phyloP scores from a whole-genome alignment of 2,329 filamentous ascomycete species.

The Colletotrichum australisinense region DNA sequence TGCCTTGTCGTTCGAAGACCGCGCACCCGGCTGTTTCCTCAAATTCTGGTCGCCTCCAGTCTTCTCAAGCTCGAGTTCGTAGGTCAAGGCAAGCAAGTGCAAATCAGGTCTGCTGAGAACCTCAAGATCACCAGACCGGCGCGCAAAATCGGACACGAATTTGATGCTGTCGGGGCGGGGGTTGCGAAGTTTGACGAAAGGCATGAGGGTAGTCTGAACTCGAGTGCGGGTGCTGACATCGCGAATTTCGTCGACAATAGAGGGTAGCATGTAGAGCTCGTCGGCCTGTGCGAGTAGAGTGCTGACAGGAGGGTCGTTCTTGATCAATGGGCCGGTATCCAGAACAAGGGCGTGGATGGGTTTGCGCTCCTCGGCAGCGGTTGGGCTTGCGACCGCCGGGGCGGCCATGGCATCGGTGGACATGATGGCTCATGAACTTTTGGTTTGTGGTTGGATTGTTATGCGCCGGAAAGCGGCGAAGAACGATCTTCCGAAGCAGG shows the following conservation, averaged over 20 bases:
- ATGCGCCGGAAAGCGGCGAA: neutral
- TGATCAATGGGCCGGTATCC: constrained; percentile 93
- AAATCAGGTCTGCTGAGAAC: constrained; percentile 92
- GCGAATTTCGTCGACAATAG: constrained; percentile 88
- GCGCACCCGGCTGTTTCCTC: constrained; percentile 82
- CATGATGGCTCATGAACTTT: neutral
- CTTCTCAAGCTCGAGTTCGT: constrained; percentile 92
- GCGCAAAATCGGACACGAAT: constrained; percentile 85
- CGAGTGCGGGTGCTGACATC: constrained; percentile 84
- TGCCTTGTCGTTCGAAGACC: constrained; percentile 77
- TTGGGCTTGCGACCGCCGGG: constrained; percentile 23
- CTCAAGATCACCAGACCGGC: constrained; percentile 87
- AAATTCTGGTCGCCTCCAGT: constrained; percentile 92
- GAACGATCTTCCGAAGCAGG: neutral
- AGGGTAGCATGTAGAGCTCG: constrained; percentile 83
- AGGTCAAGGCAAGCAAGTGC: constrained; percentile 88
- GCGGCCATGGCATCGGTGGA: constrained; percentile 17
- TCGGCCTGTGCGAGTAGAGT: constrained; percentile 83
- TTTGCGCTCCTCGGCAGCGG: constrained; percentile 56
- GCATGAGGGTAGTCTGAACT: constrained; percentile 85
- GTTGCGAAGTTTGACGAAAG: constrained; percentile 82
- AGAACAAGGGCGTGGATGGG: constrained; percentile 86
- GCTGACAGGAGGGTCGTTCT: constrained; percentile 88
- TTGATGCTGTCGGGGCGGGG: constrained; percentile 83
- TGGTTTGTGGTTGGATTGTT: no score